Evolutionary conservation across 169 alveolate genomes (phyloP).

Genomic region (Plasmodium vinckei): DNA sequence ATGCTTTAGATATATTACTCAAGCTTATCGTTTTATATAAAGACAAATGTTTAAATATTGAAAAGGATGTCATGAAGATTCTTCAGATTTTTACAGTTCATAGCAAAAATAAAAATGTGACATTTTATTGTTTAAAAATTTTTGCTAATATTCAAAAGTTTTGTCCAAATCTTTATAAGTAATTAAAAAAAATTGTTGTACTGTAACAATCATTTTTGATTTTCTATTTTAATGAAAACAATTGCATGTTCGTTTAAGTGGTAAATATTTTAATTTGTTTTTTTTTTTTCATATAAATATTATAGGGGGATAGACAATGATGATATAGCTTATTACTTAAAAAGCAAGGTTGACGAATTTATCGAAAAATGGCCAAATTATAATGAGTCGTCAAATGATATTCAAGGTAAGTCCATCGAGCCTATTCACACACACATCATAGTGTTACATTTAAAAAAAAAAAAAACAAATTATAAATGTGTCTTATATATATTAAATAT

Average conservation of each 20-base stretch:
- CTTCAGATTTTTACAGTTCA: conserved; percentile 63
- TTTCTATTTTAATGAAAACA: background rate
- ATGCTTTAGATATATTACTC: conserved; percentile 44
- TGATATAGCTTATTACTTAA: conserved; percentile 52
- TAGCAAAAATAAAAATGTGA: conserved; percentile 63
- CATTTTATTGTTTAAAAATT: conserved; percentile 57
- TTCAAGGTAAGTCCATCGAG: conserved; percentile 1
- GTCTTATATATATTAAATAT: background rate
- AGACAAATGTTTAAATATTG: conserved; percentile 65
- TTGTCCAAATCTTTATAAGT: conserved; percentile 59
- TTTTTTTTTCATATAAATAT: background rate
- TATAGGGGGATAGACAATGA: conserved; percentile 74
- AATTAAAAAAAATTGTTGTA: background rate
- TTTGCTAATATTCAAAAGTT: conserved; percentile 67
- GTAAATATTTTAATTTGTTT: background rate
- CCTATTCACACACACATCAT: no score
- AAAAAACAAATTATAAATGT: background rate
- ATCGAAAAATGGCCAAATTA: conserved; percentile 43
- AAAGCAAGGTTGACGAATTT: conserved; percentile 69
- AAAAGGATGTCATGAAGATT: conserved; percentile 61
- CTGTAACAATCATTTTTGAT: background rate
- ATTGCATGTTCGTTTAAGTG: background rate
- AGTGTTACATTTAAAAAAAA: background rate
- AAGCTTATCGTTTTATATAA: conserved; percentile 47
- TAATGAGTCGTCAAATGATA: conserved; percentile 25